These are phyloP conservation scores for Fusarium equiseti DNA, from an alignment of 2,329 filamentous ascomycete genomes.

Conservation along the genomic window DNA sequence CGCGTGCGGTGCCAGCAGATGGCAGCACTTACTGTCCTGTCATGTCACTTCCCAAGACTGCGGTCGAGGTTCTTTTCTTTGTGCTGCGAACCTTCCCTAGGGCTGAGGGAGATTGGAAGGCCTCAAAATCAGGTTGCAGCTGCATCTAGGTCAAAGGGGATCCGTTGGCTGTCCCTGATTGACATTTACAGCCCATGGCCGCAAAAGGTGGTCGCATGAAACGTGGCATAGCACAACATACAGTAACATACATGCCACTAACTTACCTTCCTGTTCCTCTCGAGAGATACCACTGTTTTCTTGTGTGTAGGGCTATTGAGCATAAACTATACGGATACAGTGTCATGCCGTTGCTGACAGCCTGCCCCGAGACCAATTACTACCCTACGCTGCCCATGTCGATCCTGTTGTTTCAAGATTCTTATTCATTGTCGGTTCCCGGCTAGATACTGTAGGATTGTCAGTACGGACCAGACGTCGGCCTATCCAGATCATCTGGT, in stretches of 20 bases:
- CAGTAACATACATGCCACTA: conserved; percentile 3
- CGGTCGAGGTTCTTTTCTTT: conserved; percentile 20
- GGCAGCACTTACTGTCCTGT: conserved; percentile 24
- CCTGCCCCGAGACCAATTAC: conserved; percentile 17
- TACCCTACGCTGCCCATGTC: conserved; percentile 8
- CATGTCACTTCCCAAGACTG: conserved; percentile 27
- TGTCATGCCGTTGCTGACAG: conserved; percentile 9
- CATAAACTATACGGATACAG: conserved; percentile 1
- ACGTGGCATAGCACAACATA: conserved; percentile 34
- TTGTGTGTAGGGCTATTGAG: background rate
- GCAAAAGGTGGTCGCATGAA: conserved; percentile 40
- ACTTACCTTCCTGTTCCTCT: conserved; percentile 13
- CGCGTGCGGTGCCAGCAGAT: conserved; percentile 45
- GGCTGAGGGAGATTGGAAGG: conserved; percentile 26
- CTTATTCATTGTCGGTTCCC: conserved; percentile 18
- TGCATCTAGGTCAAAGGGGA: conserved; percentile 22
- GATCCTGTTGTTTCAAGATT: conserved; percentile 37
- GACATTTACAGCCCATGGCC: conserved; percentile 13
- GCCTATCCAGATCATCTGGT: background rate
- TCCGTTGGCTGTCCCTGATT: conserved; percentile 22
- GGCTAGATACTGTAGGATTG: conserved; percentile 12
- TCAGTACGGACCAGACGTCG: background rate
- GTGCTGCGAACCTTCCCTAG: conserved; percentile 8
- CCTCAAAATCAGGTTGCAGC: conserved; percentile 38
- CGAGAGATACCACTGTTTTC: background rate